Evolutionary conservation across 441 rosid species (phyloP).

Genomic region (Erodium moschatum): DNA sequence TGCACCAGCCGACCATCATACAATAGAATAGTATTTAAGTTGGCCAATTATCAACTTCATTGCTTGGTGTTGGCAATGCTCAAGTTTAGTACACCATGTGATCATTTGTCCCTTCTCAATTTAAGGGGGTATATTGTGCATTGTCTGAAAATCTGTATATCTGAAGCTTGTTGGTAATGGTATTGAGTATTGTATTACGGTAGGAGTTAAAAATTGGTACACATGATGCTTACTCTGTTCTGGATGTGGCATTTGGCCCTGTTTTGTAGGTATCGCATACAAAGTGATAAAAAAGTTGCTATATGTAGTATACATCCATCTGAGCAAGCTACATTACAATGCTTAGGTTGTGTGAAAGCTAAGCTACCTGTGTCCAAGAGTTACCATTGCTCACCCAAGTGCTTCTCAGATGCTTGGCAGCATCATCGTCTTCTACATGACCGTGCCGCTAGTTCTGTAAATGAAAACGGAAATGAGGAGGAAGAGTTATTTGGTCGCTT

Average conservation of each 20-base stretch:
- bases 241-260: constrained; percentile 1
- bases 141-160: too few relatives aligned
- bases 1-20: too few relatives aligned
- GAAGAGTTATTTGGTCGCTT: constrained; percentile 77
- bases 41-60: too few relatives aligned
- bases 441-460: constrained; percentile 79
- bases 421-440: constrained; percentile 93
- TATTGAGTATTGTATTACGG: neutral
- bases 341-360: constrained; percentile 87
- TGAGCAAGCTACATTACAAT: constrained; percentile 88
- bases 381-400: constrained; percentile 89
- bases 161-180: too few relatives aligned
- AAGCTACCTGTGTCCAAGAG: constrained; percentile 73
- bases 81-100: too few relatives aligned
- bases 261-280: constrained; percentile 77
- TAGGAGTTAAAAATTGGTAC: neutral
- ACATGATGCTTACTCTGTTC: neutral
- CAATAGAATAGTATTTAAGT: too few relatives aligned
- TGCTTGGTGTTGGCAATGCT: too few relatives aligned
- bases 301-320: constrained; percentile 89
- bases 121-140: too few relatives aligned
- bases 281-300: constrained; percentile 85
- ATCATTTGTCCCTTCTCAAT: too few relatives aligned
- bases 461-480: constrained; percentile 78
- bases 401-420: constrained; percentile 98